Evolutionary conservation across 192 early-diverging fungal genomes (phyloP), one percentile per base, ranked within the genome.

Genomic region (Coemansia sp.): DNA sequence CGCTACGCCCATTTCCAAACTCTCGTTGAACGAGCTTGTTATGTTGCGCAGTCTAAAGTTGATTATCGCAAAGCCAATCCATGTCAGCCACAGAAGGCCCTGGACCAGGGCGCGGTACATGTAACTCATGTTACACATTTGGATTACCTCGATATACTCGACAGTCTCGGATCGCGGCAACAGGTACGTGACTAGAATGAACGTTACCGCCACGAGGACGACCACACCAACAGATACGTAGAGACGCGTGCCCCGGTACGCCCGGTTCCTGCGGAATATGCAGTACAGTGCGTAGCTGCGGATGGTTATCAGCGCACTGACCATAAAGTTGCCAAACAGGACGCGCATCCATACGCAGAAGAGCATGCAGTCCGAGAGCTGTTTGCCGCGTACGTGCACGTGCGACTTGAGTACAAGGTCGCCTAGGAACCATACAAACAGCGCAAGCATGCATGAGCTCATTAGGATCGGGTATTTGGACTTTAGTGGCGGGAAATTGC

Each of bases 391-490:
- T 4, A 75, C 67, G 42, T 79, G 77, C 28, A 83, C 62, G 49
- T 83, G 73, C n/a, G 72, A 71, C 10, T 81, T 81, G 10, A 81
- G 70, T 1, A 81, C 78, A 1, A 81, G 59, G 65, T 84, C 76
- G 61, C 82, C 76, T 21, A 84, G 61, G 48, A 75, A 83, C 73
- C 74, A 84, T 4, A 84, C 66, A 42, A 76, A 72, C 68, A 79
- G 66, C 0, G 65, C 52, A 0, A 75, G 45, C 23, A 79, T 31
- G 40, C 67, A 70, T 15, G 61, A 55, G 28, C 67, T 67, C 82
- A 84, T 84, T 25, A 84, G 63, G 3, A 72, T 66, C 20, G 71
- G 77, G 51, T 84, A 79, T 40, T 84, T 84, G 39, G 82, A 79
- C 58, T 84, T 84, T 42, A 84, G 65, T 37, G 82, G 82, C 48